Conservation (phyloP, 2,329 filamentous ascomycete species). For the Davidsoniella australis region DNA sequence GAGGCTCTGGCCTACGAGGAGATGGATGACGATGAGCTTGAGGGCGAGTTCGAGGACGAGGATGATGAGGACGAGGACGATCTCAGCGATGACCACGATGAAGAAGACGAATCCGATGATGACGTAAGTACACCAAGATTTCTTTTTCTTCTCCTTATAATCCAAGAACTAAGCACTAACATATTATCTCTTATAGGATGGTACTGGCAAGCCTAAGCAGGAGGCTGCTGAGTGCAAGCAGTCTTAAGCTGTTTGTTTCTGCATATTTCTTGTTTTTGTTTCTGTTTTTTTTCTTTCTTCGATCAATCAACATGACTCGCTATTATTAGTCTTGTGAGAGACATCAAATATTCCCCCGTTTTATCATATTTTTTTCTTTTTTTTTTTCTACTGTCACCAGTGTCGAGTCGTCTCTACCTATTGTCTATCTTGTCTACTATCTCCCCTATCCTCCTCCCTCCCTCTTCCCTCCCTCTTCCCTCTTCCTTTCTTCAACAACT, state of each 20-base stretch:
- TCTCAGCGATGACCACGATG: slow-evolving; percentile 67
- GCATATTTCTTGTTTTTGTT: neutral
- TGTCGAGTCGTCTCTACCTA: no score
- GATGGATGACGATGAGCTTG: slow-evolving; percentile 64
- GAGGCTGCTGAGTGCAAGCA: slow-evolving; percentile 94
- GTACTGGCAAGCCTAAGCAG: slow-evolving; percentile 79
- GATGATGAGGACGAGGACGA: slow-evolving; percentile 85
- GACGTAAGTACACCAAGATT: slow-evolving; percentile 35
- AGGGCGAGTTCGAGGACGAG: slow-evolving; percentile 77
- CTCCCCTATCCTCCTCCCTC: no score
- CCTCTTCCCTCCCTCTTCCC: no score
- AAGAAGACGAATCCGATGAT: slow-evolving; percentile 65
- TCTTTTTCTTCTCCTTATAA: neutral
- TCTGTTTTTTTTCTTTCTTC: neutral
- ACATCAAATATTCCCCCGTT: no score
- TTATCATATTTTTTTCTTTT: neutral
- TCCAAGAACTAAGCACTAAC: neutral
- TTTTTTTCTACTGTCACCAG: neutral
- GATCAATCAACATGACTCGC: neutral
- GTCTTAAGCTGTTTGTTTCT: slow-evolving; percentile 39
- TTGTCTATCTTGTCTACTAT: no score
- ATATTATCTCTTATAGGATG: slow-evolving; percentile 40
- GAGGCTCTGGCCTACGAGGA: slow-evolving; percentile 96
- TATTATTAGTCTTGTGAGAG: neutral
- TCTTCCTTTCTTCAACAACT: no score